Evolutionary conservation across 2,329 filamentous ascomycete genomes (phyloP), one percentile per base, ranked within the genome.

Genomic region (Talaromyces funiculosus): DNA sequence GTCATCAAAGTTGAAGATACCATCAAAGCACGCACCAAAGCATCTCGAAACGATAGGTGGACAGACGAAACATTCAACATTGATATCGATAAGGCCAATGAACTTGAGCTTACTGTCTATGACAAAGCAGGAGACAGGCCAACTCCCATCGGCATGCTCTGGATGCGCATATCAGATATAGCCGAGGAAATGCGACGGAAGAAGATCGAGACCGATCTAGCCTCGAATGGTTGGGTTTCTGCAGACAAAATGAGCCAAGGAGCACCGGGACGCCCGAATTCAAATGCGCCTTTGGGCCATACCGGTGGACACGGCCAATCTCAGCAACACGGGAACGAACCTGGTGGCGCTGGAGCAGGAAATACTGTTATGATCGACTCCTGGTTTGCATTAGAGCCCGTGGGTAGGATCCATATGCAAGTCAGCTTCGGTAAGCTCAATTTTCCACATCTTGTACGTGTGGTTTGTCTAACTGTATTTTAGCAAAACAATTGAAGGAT

Each of bases 61-160:
- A 87, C 92, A 43, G 90, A 91, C 67, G 94, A 99, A 77, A 85
- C 87, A 37, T 94, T 97, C 75, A 92, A 87, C 61, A 88, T 99
- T 63, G 90, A 94, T 65, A 94, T 99, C 60, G 93, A 97, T 77
- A 97, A 97, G 79, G 94, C 94, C 57, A 99, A 99, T 75, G 94
- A 99, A 77, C 91, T 99, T 63, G 94, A 99, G 73, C 85, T 99
- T 58, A 97, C 92, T 0, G 92, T 99, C 10, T 99, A 99, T 75
- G 94, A 99, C 74, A 97, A 96, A 77, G 88, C 92, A 2, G 87
- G 88, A 64, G 92, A 97, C 68, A 90, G 96, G 67, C 88, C 92
- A 14, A 86, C 95, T 56, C 94, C 94, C 42, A 96, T 99, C 69
- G 94, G 89, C 60, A 87, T 99, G 82, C 83, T 97, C 14, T 99